Base-by-base conservation (phyloP, 768 basidiomycete species). In the Dioszegia crocea region DNA sequence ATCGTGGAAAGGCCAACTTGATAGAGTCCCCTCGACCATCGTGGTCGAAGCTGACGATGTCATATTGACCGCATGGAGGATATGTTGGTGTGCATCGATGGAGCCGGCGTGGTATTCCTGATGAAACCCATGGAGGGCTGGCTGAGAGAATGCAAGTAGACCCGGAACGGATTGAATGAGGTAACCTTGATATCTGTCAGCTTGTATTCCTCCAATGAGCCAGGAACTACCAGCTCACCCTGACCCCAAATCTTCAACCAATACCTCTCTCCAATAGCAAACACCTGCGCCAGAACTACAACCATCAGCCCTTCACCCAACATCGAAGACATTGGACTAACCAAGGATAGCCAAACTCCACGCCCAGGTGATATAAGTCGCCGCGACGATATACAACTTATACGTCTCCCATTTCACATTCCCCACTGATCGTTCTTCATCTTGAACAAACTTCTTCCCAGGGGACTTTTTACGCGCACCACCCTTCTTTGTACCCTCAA, bases 231-330 rank as follows among this genome's bases (percentile, higher is more conserved):
- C 3, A 29, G 40, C 63, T 60, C 44, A 73, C 74, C 86, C 60
- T 84, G 82, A 10, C 86, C 86, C 88, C 88, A 89, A 44, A 86
- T 83, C 80, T 83, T 88, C 67, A 91, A 85, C 88, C 88, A 91
- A 4, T 58, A 73, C 48, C 71, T 27, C 49, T 73, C 71, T 9
- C 70, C 74, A 19, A 69, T 48, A 9, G 59, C 61, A 24, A 62
- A 47, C 12, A 65, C 31, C 58, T 77, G 74, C 21, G 38, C 45
- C 4, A 68, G 29, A 29, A 72, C 71, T 74, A 41, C 17, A 14
- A 6, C 29, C 29, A 21, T 57, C 45, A 65, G 51, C 47, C 45
- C 29, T 27, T 43, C 2, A n/a, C 8, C 49, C 24, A 60, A 47
- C 44, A 67, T 65, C 2, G 68, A 55, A 24, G 21, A 49, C 27